Base-by-base conservation (phyloP, 2,329 filamentous ascomycete genomes). In the Colletotrichum sp. region DNA sequence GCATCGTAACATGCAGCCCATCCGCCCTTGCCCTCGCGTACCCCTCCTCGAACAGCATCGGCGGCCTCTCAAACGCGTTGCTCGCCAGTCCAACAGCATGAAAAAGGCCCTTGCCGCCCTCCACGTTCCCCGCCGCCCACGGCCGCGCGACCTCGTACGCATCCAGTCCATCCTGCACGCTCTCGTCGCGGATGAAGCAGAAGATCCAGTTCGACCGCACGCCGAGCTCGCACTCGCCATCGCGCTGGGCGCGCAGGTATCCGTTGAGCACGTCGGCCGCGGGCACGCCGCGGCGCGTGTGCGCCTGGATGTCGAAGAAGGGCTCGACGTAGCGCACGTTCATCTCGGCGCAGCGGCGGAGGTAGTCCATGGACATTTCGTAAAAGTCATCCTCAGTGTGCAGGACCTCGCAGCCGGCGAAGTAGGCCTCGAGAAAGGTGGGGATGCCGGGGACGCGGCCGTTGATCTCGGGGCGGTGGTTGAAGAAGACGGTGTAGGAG, bases 301-400 rank as follows among this genome's bases (percentile, higher is more conserved):
- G 94, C 2, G 93, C 93, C 83, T 96, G 94, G 3, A 94, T 94
- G 82, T 96, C 94, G 84, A 96, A 96, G 85, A 95, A 96, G 77
- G 95, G 89, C 83, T 96, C 94, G n/a, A 93, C 93, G 81, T 96
- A 94, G 68, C 90, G 88, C 3, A 96, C 92, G 36, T 91, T 91
- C 78, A 95, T 91, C 4, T 85, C 85, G 32, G 91, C 88, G 6
- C 93, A 94, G 71, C 89, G 90, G 36, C 87, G 81, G 82, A 96
- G 93, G 85, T 96, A 96, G 76, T 90, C 89, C 87, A 91, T 94
- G 7, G 93, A 93, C 16, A 96, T 88, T 66, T 90, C 90, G 81
- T 94, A 93, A 80, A 94, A 96, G 84, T 96, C 94, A 21, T 87
- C 84, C n/a, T 89, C 86, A 5, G 89, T 88, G 71, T 92, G 85